Evolutionary conservation across 1,284 basidiomycete species (phyloP).

Genomic region (Stygiomarasmius scandens): DNA sequence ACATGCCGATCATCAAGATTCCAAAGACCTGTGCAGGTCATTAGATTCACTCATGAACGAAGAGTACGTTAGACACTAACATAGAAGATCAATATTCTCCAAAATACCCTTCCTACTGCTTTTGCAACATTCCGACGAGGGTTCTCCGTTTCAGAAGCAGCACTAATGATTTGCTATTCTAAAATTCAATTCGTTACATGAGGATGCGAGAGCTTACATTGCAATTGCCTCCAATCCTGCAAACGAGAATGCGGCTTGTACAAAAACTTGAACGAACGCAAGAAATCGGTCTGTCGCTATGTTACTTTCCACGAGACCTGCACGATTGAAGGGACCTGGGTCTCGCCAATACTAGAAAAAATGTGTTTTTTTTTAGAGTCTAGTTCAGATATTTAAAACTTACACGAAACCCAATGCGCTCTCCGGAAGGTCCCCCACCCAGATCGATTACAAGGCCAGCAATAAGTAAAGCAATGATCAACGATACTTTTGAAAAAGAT

Average conservation of each 20-base stretch:
- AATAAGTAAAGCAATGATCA: constrained; percentile 66
- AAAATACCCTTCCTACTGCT: constrained; percentile 50
- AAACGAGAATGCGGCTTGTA: constrained; percentile 85
- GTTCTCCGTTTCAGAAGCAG: constrained; percentile 18
- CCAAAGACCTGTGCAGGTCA: not conserved
- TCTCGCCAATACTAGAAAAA: constrained; percentile 65
- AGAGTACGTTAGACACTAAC: constrained; percentile 3
- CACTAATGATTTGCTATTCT: too few species aligned
- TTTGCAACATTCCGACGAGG: constrained; percentile 35
- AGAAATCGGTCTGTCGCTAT: constrained; percentile 62
- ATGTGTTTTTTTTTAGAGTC: too few species aligned
- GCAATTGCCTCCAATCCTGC: constrained; percentile 85
- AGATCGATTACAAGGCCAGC: constrained; percentile 71
- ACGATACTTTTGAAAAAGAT: constrained; percentile 40
- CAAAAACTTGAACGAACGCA: constrained; percentile 66
- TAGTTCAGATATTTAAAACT: constrained; percentile 15
- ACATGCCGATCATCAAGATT: constrained; percentile 51
- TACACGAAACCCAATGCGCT: constrained; percentile 66
- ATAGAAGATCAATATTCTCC: constrained; percentile 62
- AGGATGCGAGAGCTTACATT: constrained; percentile 45
- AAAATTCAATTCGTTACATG: too few species aligned
- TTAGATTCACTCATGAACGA: too few species aligned
- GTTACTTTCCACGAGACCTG: constrained; percentile 46
- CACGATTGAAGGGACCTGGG: constrained; percentile 60
- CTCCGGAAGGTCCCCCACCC: constrained; percentile 64